phyloP scores from a whole-genome alignment of 2,329 filamentous ascomycete species.

The Fusarium austroafricanum region DNA sequence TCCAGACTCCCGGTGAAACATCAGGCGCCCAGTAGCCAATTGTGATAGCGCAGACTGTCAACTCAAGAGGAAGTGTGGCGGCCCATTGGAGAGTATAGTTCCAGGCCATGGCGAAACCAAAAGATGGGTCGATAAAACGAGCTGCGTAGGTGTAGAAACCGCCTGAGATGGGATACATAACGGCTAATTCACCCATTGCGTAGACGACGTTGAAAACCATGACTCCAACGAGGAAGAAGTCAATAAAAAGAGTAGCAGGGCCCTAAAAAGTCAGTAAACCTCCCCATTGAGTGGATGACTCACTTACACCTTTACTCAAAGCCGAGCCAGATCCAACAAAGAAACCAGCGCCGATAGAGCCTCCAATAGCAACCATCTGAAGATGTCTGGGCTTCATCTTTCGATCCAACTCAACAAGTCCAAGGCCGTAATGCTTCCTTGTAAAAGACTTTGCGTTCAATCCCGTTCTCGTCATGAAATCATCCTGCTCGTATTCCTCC shows the following conservation, averaged over 20 bases:
- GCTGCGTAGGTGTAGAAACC: conserved; percentile 61
- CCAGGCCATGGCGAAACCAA: conserved; percentile 67
- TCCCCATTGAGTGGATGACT: background rate
- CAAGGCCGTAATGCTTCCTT: conserved; percentile 41
- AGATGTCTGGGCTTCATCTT: conserved; percentile 68
- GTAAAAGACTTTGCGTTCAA: conserved; percentile 40
- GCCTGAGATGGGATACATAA: conserved; percentile 71
- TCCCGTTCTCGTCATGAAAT: conserved; percentile 46
- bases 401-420: conserved; percentile 53
- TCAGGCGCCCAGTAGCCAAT: conserved; percentile 56
- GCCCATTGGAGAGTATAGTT: conserved; percentile 59
- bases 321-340: conserved; percentile 70
- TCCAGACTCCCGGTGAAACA: conserved; percentile 56
- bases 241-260: conserved; percentile 59
- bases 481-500: conserved; percentile 36
- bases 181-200: conserved; percentile 70
- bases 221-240: conserved; percentile 67
- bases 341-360: conserved; percentile 71
- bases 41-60: conserved; percentile 56
- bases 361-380: conserved; percentile 72
- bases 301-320: conserved; percentile 57
- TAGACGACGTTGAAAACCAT: conserved; percentile 72
- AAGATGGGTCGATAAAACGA: conserved; percentile 63
- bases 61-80: conserved; percentile 58
- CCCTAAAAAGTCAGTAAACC: conserved; percentile 41